Conservation (phyloP, 2,329 filamentous ascomycete species). For the Fusarium pseudonygamai region DNA sequence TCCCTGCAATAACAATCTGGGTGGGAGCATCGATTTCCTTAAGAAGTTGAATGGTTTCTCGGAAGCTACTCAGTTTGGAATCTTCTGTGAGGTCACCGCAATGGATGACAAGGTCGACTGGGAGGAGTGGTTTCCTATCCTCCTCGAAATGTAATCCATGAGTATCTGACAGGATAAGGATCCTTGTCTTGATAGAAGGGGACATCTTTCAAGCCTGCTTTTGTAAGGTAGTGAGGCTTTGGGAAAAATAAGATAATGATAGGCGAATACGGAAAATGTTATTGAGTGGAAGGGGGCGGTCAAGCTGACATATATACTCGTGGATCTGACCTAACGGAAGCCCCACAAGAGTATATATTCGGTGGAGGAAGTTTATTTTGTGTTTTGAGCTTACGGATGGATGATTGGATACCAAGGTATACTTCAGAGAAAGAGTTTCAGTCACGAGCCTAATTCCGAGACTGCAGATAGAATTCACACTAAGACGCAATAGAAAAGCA, state of each 20-base stretch:
- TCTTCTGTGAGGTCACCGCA: conserved; percentile 60
- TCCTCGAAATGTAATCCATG: conserved; percentile 12
- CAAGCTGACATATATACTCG: fast-evolving
- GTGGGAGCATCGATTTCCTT: conserved; percentile 52
- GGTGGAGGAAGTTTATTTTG: no score
- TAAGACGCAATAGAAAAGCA: not conserved
- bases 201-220: not conserved
- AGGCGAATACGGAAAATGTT: fast-evolving
- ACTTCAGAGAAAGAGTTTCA: not conserved
- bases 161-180: conserved; percentile 35
- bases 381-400: no score
- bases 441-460: fast-evolving
- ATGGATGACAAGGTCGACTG: conserved; percentile 57
- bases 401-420: fast-evolving
- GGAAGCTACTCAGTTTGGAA: conserved; percentile 54
- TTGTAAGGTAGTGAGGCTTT: not conserved
- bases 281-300: fast-evolving
- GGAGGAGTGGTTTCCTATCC: not conserved
- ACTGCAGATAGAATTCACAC: not conserved
- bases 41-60: conserved; percentile 50
- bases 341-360: no score
- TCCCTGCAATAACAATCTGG: conserved; percentile 62
- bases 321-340: no score
- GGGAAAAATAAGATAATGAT: fast-evolving
- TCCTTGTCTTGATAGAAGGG: conserved; percentile 5